Conservation (phyloP, 306 rosid species). For the Argentina anserina region DNA sequence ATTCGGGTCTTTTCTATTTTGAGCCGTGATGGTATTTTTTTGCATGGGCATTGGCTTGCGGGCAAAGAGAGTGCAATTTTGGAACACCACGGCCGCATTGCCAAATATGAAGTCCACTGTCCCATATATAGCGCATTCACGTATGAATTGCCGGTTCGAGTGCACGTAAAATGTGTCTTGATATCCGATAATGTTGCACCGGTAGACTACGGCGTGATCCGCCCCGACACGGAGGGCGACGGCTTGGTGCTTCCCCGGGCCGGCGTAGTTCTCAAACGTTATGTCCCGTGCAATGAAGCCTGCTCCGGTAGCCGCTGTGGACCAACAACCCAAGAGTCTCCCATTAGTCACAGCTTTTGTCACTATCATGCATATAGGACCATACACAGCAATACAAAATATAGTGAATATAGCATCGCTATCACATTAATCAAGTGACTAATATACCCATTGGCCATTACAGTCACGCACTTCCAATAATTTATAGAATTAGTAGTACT, state of each 20-base stretch:
- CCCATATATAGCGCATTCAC: constrained; percentile 73
- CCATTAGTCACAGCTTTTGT: neutral
- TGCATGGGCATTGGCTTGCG: constrained; percentile 76
- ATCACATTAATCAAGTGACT: neutral
- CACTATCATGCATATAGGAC: neutral
- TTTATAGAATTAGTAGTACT: neutral
- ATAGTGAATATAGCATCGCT: no score
- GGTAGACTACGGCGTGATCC: constrained; percentile 77
- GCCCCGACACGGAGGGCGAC: constrained; percentile 88
- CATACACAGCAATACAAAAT: neutral
- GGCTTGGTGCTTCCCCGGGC: constrained; percentile 77
- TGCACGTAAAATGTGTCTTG: constrained; percentile 85
- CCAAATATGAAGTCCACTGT: constrained; percentile 86
- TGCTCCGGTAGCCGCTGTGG: constrained; percentile 73
- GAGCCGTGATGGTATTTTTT: constrained; percentile 81
- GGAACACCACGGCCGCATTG: constrained; percentile 84
- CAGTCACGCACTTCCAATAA: constrained; percentile 28
- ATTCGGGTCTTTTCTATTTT: constrained; percentile 89
- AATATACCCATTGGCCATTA: neutral
- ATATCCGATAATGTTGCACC: constrained; percentile 62
- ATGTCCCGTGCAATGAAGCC: constrained; percentile 82
- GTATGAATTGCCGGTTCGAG: constrained; percentile 80
- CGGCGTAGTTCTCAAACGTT: constrained; percentile 78
- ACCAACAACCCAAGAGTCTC: neutral
- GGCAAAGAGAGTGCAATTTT: constrained; percentile 57